phyloP scores from a whole-genome alignment of 306 rosid genomes.

The Mimosa bimucronata region DNA sequence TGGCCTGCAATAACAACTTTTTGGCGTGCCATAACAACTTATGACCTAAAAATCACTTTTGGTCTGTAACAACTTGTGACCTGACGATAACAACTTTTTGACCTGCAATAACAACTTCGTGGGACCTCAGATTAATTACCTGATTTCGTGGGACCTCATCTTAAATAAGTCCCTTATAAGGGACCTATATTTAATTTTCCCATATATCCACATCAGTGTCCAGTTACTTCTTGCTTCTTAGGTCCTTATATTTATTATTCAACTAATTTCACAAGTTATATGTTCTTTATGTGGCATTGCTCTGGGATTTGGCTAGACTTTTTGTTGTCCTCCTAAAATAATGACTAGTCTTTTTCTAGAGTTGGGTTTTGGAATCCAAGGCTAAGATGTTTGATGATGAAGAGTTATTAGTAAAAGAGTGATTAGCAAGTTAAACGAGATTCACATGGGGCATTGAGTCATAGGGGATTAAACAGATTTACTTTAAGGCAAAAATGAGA shows the following conservation, averaged over 20 bases:
- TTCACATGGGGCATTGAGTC: constrained; percentile 18
- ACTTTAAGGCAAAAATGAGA: constrained; percentile 37
- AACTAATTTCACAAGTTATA: neutral
- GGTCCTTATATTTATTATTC: neutral
- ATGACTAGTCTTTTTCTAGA: constrained; percentile 5
- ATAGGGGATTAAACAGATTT: constrained; percentile 15
- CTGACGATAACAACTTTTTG: too few species aligned
- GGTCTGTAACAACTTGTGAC: too few species aligned
- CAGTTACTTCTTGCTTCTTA: neutral
- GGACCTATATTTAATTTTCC: too few species aligned
- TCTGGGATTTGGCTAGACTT: neutral
- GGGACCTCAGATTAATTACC: too few species aligned
- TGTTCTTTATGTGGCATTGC: neutral
- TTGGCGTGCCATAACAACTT: too few species aligned
- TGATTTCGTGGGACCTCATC: too few species aligned
- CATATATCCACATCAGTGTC: neutral
- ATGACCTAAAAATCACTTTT: too few species aligned
- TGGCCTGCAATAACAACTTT: too few species aligned
- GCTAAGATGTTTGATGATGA: constrained; percentile 23
- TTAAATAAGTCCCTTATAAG: too few species aligned
- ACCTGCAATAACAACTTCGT: too few species aligned
- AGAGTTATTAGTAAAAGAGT: constrained; percentile 8
- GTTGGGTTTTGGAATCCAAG: constrained; percentile 37
- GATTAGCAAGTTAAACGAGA: constrained; percentile 1
- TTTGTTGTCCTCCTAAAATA: constrained; percentile 2